A percentile compares a stretch with the other conserved stretches of the same genome.
phyloP scores from a whole-genome alignment of 352 stramenopile species.

The Phytophthora lateralis region DNA sequence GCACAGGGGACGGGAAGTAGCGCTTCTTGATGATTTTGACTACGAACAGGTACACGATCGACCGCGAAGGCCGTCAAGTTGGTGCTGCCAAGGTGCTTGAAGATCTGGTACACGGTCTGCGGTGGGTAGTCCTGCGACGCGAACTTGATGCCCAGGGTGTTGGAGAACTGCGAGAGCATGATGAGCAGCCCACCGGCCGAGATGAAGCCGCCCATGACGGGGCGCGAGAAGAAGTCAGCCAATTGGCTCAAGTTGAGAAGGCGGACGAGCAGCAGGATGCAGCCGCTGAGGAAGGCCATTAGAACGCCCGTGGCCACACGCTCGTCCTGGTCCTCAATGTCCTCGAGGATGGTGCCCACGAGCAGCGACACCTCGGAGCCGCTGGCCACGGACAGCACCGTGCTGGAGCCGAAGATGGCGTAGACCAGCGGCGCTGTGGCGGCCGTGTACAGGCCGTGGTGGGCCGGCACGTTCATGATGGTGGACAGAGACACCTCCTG shows the following conservation, averaged over 20 bases:
- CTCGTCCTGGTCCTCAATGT: conserved; percentile 41
- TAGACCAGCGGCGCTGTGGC: conserved; percentile 81
- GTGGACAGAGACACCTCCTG: conserved; percentile 81
- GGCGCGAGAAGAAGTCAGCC: conserved; percentile 86
- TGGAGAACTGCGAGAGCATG: conserved; percentile 82
- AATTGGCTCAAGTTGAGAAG: conserved; percentile 80
- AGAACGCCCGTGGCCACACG: conserved; percentile 48
- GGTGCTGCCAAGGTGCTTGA: no score
- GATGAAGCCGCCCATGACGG: conserved; percentile 90
- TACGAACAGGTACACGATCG: no score
- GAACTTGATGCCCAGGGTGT: conserved; percentile 76
- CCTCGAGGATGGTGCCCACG: conserved; percentile 54
- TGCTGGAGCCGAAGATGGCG: conserved; percentile 72
- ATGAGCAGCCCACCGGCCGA: conserved; percentile 87
- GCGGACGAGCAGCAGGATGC: conserved; percentile 75
- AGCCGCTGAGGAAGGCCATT: conserved; percentile 72
- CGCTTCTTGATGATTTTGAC: no score
- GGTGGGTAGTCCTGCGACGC: conserved; percentile 30
- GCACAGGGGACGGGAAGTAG: not conserved
- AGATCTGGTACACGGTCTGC: no score
- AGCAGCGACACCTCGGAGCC: conserved; percentile 59
- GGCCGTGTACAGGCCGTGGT: conserved; percentile 90
- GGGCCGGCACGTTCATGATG: conserved; percentile 72
- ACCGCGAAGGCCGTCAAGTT: no score
- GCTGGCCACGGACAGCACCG: conserved; percentile 81